Evolutionary conservation across 345 rosid genomes (phyloP), one percentile per base, ranked within the genome.

Genomic region (Laguncularia racemosa): DNA sequence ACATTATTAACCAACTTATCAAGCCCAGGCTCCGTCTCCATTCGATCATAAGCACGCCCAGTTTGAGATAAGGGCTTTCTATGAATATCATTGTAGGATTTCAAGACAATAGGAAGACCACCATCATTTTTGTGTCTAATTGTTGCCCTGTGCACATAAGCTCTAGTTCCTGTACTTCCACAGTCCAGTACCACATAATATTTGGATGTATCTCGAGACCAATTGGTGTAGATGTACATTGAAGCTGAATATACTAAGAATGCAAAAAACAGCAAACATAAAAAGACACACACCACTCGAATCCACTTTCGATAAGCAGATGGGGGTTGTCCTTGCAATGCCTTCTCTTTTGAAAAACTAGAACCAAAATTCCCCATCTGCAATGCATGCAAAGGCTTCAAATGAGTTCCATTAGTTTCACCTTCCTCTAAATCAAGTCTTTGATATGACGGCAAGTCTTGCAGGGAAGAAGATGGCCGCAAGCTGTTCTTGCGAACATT

Each of bases 101-200:
- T 82, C 73, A 93, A 50, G 55, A 71, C 76, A 57, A 93, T 73
- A 20, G 99, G 95, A 20, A 93, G 82, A 60, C 74, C 73, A n/a
- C 82, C 82, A 56, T 77, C 85, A 59, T 71, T 81, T 63, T 52
- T 75, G 68, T 76, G 74, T 66, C 76, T 73, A 70, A 85, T 51
- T 13, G 92, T 77, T 20, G 95, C 90, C 71, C 73, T 79, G 57
- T 93, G 89, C 45, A 89, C 95, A 68, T 77, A 81, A 52, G 80
- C 96, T 59, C 97, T 85, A 69, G 97, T 93, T 68, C 99, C 99
- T 8, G 99, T 93, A 74, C 99, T 93, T 67, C 99, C 99, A 73
- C 99, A 89, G 61, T 93, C 99, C 67, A 93, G 88, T 72, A 93
- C 97, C 57, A 93, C 89, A 58, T 83, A 93, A 68, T 76, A 93